Evolutionary conservation across 768 basidiomycete genomes (phyloP), one percentile per base, ranked within the genome.

Genomic region (Calocera viscosa): DNA sequence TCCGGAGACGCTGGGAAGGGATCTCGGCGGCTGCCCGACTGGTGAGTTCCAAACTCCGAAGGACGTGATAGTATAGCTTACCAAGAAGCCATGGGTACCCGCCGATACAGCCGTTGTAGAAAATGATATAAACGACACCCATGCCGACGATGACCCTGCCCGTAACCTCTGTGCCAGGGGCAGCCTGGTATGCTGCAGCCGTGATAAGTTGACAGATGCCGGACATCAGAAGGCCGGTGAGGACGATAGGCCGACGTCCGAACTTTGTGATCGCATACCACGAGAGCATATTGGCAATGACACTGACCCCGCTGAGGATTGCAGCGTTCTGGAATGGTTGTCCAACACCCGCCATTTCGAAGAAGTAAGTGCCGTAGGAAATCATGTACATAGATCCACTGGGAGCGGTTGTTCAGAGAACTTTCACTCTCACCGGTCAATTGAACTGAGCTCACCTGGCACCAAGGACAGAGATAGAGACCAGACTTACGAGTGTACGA

Each of bases 81-180:
- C 53, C 53, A 10, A 60, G 53, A 5, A 60, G 5, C 53, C 53
- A 60, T 5, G 53, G 5, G 26, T 60, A 60, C 10, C 14, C 53
- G 53, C 53, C 19, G 53, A 60, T 60, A 22, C 2, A 19, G 19
- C 53, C 53, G 19, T 60, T 60, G 53, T 60, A 60, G 53, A 60
- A 60, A 26, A 60, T 19, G 14, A 60, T 60, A 26, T 60, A 60
- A 10, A 60, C 53, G 14, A 60, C 53, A 26, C 53, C 30, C 5
- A 60, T 5, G 22, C 53, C 53, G 53, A 60, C 53, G 53, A 60
- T 60, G 10, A 26, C 53, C 53, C 30, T 60, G 30, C 53, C 53
- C 26, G 53, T 60, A 2, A 8, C 30, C 19, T 2, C 24, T 2
- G 53, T 60, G 5, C 53, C 53, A 2, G 53, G 53, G 30, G 2